phyloP scores from a whole-genome alignment of 768 basidiomycete species.

The Mrakia gelida region DNA sequence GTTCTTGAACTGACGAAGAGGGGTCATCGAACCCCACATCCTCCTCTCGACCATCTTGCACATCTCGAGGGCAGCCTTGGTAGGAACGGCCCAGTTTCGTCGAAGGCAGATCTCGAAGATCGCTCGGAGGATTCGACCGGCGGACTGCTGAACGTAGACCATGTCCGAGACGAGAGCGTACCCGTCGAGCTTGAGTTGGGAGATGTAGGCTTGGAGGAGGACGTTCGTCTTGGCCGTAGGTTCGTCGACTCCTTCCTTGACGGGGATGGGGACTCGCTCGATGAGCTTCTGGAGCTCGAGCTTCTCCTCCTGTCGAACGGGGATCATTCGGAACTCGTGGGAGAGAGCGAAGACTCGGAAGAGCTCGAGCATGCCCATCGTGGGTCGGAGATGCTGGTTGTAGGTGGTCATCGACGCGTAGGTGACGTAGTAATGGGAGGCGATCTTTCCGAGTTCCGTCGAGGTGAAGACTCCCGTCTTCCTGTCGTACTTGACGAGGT shows the following conservation, averaged over 20 bases:
- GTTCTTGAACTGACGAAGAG: slow-evolving; percentile 89
- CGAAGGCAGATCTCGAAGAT: slow-evolving; percentile 97
- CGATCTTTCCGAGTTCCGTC: slow-evolving; percentile 89
- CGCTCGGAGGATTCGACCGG: slow-evolving; percentile 90
- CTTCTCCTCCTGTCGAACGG: slow-evolving; percentile 64
- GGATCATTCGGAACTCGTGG: slow-evolving; percentile 90
- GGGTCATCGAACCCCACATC: slow-evolving; percentile 98
- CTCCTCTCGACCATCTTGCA: slow-evolving; percentile 80
- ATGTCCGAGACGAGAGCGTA: slow-evolving; percentile 52
- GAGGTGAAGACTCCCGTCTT: slow-evolving; percentile 81
- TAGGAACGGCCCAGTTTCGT: slow-evolving; percentile 94
- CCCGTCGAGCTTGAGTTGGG: slow-evolving; percentile 87
- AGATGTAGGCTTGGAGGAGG: slow-evolving; percentile 88
- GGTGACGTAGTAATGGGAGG: slow-evolving; percentile 91
- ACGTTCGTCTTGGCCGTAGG: slow-evolving; percentile 97
- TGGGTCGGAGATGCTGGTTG: slow-evolving; percentile 83
- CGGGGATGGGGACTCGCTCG: slow-evolving; percentile 92
- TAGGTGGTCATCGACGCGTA: slow-evolving; percentile 95
- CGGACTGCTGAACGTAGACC: slow-evolving; percentile 95
- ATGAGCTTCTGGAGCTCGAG: slow-evolving; percentile 82
- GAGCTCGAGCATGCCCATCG: slow-evolving; percentile 81
- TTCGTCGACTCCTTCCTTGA: slow-evolving; percentile 94
- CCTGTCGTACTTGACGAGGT: slow-evolving; percentile 90
- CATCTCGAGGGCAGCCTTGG: slow-evolving; percentile 80
- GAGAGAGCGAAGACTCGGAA: slow-evolving; percentile 93